Base-by-base conservation (phyloP, 2,329 filamentous ascomycete species). In the Aspergillus pseudoviridinutans region DNA sequence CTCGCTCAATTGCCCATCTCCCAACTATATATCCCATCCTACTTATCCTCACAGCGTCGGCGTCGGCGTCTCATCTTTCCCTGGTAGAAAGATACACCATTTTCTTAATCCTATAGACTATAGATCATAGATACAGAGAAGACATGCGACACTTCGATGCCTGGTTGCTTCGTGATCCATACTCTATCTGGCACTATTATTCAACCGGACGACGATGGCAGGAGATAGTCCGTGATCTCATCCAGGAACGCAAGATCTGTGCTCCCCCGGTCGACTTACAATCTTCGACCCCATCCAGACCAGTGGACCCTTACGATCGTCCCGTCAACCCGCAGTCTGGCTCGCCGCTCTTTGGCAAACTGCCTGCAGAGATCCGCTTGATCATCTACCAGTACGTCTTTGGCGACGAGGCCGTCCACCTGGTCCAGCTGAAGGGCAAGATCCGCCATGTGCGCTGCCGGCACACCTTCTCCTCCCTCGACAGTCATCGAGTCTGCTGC, bases 161-260 rank as follows among this genome's bases (percentile, higher is more conserved):
- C 54, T 75, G 72, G 72, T 56, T 74, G 59, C 61, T 75, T 22
- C 70, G 72, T 24, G 72, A 75, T 54, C 72, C 72, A 46, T 75
- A 74, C 57, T 73, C 71, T 20, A 74, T 75, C 61, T 74, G 68
- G 60, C 72, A 75, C 54, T 75, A 74, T 55, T 75, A 75, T 41
- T 62, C 71, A 41, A 72, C 68, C 29, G 70, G 70, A 5, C 69
- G 66, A 28, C 65, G 68, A 50, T 75, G 72, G 72, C 66, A 72
- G 55, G 71, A 74, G 44, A 67, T 68, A 6, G 57, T 75, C 47
- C 70, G 71, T 42, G 64, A 67, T 28, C 61, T 75, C n/a, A 74
- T 75, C 35, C 68, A 71, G 32, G 62, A 70, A 3, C 71, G 72
- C 50, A 61, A 69, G 54, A 74, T 74, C 62, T 74, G 72, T 49